Base-by-base conservation (phyloP, 345 rosid genomes). In the Brassica nigra region DNA sequence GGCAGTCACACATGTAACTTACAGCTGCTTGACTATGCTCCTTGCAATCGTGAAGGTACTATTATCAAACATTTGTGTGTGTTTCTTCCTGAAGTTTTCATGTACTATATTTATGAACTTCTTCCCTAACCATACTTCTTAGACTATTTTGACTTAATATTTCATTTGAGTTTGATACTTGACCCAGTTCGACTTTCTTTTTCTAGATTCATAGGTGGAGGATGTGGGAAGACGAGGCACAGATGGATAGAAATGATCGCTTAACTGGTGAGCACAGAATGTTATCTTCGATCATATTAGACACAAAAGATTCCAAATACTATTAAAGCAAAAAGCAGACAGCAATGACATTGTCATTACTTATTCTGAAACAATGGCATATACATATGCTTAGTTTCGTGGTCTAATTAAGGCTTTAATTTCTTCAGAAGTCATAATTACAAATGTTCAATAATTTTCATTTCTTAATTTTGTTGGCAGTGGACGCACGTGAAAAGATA, bases 1-100 rank as follows among this genome's bases (percentile, higher is more conserved):
- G 99, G 97, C 99, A 23, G 76, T 95, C 83, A 95, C 99, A 31
- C 99, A 95, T 76, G 68, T 95, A 66, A 86, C 91, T 68, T 95
- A 92, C 86, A 92, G 99, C 80, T 95, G 99, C 86, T 87, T 95
- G 77, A 95, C 97, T n/a, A 91, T 95, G 97, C 76, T 95, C 80
- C 87, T 95, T 82, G 95, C 97, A 70, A 85, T 95, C 69, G 94
- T 95, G 47, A 95, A 95, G 97, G 99, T 95, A 33, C 16, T 66
- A n/a, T 70, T 15, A 9, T 42, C 61, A 42, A 8, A 30, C n/a
- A 7, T 3, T 23, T 9, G 23, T 23, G 6, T 58, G 8, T 34
- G 5, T 33, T 33, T 33, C 5, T 33, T 33, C 18, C 49, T 7
- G 2, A 76, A 58, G n/a, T 68, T 42, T 61, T 42, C 29, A 68